Conservation (phyloP, 805 yeast species). For the Zygoascus flipseniorum region DNA sequence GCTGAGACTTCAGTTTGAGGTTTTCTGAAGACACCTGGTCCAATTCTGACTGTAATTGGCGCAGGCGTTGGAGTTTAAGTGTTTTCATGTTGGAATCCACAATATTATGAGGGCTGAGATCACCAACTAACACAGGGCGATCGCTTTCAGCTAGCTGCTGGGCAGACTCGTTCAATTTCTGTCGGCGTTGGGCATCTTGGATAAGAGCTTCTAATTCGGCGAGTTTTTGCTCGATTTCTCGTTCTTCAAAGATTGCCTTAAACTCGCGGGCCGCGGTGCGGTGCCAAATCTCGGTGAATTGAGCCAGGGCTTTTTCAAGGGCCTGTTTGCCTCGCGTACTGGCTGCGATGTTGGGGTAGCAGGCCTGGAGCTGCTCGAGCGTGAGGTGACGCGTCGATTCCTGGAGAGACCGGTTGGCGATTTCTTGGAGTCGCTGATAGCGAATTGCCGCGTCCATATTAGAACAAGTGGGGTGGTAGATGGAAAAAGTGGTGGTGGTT, state of each 20-base stretch:
- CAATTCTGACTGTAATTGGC: constrained; percentile 8
- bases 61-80: constrained; percentile 17
- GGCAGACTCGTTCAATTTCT: constrained; percentile 7
- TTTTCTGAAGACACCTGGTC: constrained; percentile 5
- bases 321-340: constrained; percentile 38
- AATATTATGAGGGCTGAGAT: constrained; percentile 25
- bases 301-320: constrained; percentile 42
- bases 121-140: constrained; percentile 19
- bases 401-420: constrained; percentile 45
- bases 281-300: constrained; percentile 45
- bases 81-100: constrained; percentile 23
- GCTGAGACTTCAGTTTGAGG: constrained; percentile 3
- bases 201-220: constrained; percentile 34
- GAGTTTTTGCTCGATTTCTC: constrained; percentile 31
- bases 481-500: no score
- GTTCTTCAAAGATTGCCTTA: constrained; percentile 43
- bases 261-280: constrained; percentile 41
- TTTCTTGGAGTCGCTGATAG: constrained; percentile 41
- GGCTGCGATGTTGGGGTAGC: constrained; percentile 47
- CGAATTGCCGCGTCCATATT: constrained; percentile 29
- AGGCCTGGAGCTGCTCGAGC: constrained; percentile 41
- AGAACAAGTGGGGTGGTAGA: no score
- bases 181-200: constrained; percentile 27
- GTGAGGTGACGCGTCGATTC: constrained; percentile 45
- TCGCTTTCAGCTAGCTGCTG: neutral